phyloP scores from a whole-genome alignment of 2,329 filamentous ascomycete species.

The Pestalotiopsis sp. region DNA sequence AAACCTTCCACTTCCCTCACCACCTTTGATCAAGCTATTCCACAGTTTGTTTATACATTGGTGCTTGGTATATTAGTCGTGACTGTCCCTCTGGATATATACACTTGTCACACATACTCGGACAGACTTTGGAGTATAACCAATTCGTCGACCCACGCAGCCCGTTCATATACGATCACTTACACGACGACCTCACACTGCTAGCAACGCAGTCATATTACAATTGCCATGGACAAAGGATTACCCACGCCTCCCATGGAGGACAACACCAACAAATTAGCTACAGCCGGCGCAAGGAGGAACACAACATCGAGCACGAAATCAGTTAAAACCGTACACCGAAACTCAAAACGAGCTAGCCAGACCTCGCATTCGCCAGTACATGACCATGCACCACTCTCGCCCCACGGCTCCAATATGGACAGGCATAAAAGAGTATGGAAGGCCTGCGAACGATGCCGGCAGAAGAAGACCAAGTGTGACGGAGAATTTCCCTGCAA shows the following conservation, averaged over 20 bases:
- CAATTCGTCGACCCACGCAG: background rate
- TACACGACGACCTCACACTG: slow-evolving; percentile 16
- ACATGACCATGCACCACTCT: slow-evolving; percentile 41
- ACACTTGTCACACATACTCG: background rate
- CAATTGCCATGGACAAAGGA: slow-evolving; percentile 49
- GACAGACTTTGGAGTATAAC: background rate
- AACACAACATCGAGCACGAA: slow-evolving; percentile 43
- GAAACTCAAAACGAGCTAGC: slow-evolving; percentile 52
- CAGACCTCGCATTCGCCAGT: slow-evolving; percentile 38
- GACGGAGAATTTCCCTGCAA: slow-evolving; percentile 69
- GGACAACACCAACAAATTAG: slow-evolving; percentile 29
- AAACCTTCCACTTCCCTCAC: background rate
- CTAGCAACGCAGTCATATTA: slow-evolving; percentile 3
- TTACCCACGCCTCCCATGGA: slow-evolving; percentile 56
- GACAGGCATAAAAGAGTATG: slow-evolving; percentile 67
- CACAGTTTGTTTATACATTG: background rate
- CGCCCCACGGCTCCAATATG: slow-evolving; percentile 38
- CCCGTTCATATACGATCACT: slow-evolving; percentile 11
- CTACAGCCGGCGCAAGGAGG: slow-evolving; percentile 23
- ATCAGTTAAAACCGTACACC: slow-evolving; percentile 51
- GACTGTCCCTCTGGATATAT: background rate
- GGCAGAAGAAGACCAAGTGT: slow-evolving; percentile 74
- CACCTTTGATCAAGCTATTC: background rate
- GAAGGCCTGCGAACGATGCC: slow-evolving; percentile 68
- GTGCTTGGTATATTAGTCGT: background rate